Evolutionary conservation across 1,284 basidiomycete genomes (phyloP).

Genomic region (Taiwanofungus camphoratus): DNA sequence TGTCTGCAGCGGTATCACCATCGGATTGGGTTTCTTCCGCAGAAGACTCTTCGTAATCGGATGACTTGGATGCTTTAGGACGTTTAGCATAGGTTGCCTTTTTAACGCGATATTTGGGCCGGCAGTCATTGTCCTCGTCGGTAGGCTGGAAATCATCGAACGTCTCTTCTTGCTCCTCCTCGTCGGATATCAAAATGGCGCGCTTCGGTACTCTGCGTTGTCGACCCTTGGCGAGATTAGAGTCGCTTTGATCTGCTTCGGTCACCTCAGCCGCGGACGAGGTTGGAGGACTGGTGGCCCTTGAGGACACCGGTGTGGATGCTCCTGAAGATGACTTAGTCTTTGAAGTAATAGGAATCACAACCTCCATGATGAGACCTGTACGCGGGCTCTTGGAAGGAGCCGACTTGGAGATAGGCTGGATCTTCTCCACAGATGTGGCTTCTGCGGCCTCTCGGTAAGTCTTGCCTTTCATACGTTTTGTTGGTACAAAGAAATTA

Average conservation of each 20-base stretch:
- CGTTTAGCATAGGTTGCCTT: conserved; percentile 20
- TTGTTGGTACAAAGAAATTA: conserved; percentile 46
- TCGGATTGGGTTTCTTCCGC: conserved; percentile 20
- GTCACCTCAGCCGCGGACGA: conserved; percentile 18
- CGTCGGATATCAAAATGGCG: conserved; percentile 41
- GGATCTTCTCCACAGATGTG: conserved; percentile 23
- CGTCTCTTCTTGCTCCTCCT: conserved; percentile 31
- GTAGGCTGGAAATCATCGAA: conserved; percentile 13
- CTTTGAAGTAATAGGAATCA: conserved; percentile 31
- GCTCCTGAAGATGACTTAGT: conserved; percentile 10
- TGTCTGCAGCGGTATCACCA: conserved; percentile 23
- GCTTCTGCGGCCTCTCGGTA: conserved; percentile 54
- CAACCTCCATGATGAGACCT: conserved; percentile 47
- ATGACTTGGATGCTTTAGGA: conserved; percentile 28
- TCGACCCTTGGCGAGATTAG: conserved; percentile 26
- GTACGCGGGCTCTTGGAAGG: conserved; percentile 26
- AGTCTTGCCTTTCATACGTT: conserved; percentile 68
- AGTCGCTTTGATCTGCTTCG: conserved; percentile 32
- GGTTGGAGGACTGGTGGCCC: conserved; percentile 11
- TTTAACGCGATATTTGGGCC: conserved; percentile 17
- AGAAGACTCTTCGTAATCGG: conserved; percentile 36
- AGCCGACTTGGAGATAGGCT: conserved; percentile 4
- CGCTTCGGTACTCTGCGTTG: conserved; percentile 26
- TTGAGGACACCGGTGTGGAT: conserved; percentile 13
- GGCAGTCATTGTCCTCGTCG: conserved; percentile 16